Conservation (phyloP, 208 protist genomes). For the Tritrichomonas foetus region DNA sequence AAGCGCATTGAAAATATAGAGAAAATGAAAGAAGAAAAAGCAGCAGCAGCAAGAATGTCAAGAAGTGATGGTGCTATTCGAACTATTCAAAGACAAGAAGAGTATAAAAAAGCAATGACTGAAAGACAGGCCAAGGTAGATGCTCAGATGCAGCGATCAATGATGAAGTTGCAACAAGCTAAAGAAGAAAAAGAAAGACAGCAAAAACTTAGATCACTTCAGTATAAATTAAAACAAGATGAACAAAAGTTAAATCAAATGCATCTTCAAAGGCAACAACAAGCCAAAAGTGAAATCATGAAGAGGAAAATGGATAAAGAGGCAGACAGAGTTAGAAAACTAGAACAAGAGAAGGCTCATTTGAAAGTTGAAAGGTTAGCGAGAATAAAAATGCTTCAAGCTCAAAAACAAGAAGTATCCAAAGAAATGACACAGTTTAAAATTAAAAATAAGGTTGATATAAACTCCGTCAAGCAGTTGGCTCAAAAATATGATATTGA, state of each 20-base stretch:
- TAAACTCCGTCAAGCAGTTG: neutral
- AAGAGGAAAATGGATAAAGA: neutral
- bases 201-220: neutral
- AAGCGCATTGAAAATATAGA: neutral
- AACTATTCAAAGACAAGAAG: neutral
- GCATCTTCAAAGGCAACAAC: neutral
- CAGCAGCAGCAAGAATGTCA: neutral
- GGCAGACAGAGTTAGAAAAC: neutral
- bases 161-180: neutral
- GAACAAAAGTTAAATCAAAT: neutral
- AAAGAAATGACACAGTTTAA: neutral
- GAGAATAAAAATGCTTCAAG: neutral
- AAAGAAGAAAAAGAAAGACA: constrained; percentile 27
- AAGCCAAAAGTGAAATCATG: neutral
- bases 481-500: constrained; percentile 13
- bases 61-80: neutral
- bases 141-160: neutral
- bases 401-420: neutral
- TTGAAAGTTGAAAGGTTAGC: neutral
- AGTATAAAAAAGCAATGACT: neutral
- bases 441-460: neutral
- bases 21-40: constrained; percentile 1
- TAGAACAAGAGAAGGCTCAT: neutral
- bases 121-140: neutral
- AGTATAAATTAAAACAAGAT: neutral